Evolutionary conservation across 495 filamentous ascomycete genomes (phyloP), one percentile per base, ranked within the genome.

Genomic region (Talaromyces borbonicus): DNA sequence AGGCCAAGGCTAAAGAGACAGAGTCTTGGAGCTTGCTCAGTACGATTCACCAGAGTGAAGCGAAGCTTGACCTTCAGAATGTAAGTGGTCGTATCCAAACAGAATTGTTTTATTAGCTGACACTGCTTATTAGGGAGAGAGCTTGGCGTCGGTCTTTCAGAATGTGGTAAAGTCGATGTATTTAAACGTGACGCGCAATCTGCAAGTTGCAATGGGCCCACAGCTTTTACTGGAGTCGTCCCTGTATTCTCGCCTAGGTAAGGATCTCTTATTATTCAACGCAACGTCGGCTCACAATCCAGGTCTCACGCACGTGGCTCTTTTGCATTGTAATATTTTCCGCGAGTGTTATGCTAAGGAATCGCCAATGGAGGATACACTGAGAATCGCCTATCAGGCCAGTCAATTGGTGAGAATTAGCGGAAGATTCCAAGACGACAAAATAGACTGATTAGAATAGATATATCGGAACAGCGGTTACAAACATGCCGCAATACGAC

Each of bases 11-110:
- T 9, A 90, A 84, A 52, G 90, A 97, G 57, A 76, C 80, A 1
- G 86, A 85, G 39, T 87, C 92, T 78, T 93, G 87, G 79, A 79
- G 81, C 26, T 67, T 97, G 4, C 75, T 90, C 64, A 90, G 85
- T 51, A 89, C 87, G 3, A 83, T 88, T 0, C 66, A 94, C 23
- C 70, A 95, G 44, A 89, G 84, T 48, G 90, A 97, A 61, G 86
- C 90, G 54, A 31, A 64, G 33, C 43, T 61, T 55, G 15, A 69
- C 22, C 53, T 65, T 39, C 41, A 48, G 37, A 43, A 41, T 47
- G 49, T 50, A n/a, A 26, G 26, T 15, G 9, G 15, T 40, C 8
- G 29, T n/a, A 37, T 52, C 8, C 8, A 23, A 15, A 22, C 25
- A 16, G 41, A 15, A 2, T 18, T n/a, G 25, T 22, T 27, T 22